Percentiles rank a stretch among this genome's conserved stretches.
phyloP scores from a whole-genome alignment of 2,329 filamentous ascomycete genomes.

The Ceratocystis papillata region DNA sequence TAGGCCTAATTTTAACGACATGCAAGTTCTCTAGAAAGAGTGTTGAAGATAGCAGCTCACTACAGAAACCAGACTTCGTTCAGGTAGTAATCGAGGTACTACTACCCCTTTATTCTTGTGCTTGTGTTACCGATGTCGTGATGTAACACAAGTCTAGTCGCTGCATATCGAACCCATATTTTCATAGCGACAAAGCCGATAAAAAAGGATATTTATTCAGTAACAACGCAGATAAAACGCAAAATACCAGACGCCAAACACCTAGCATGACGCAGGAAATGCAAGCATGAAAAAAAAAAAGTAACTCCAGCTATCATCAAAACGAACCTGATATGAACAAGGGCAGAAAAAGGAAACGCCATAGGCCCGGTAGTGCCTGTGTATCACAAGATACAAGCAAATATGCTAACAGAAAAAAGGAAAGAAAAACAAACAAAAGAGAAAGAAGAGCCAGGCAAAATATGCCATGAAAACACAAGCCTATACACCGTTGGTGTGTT shows the following conservation, averaged over 20 bases:
- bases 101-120: background rate
- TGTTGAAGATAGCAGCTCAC: background rate
- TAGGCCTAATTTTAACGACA: background rate
- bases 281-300: background rate
- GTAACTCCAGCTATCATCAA: background rate
- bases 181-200: background rate
- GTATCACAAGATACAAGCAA: background rate
- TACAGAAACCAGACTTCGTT: background rate
- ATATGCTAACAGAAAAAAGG: background rate
- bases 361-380: background rate
- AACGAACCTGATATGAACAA: conserved; percentile 6
- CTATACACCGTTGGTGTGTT: background rate
- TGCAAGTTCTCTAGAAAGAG: background rate
- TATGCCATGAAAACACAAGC: background rate
- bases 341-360: background rate
- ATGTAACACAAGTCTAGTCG: background rate
- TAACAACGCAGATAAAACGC: background rate
- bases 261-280: background rate
- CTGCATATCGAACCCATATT: background rate
- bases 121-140: background rate
- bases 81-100: no score
- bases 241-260: background rate
- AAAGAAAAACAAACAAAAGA: background rate
- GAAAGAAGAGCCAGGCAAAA: background rate
- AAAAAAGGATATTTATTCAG: background rate